These are phyloP conservation scores for Boletus insuetus DNA, from an alignment of 768 basidiomycete species.

Conservation along the genomic window DNA sequence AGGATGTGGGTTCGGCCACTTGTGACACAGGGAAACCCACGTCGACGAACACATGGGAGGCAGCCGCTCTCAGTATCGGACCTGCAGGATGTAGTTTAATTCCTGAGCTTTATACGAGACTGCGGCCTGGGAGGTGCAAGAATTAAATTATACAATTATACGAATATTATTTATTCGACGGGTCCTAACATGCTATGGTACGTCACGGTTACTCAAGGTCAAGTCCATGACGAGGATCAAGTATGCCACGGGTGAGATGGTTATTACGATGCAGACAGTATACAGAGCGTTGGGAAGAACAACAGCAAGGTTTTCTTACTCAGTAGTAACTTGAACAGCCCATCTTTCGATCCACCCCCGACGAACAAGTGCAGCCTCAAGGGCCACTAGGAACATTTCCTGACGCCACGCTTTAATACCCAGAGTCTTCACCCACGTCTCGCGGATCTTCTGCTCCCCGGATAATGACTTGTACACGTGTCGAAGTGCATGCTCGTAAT, in stretches of 20 bases:
- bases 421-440: slow-evolving; percentile 13
- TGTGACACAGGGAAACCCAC: slow-evolving; percentile 32
- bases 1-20: slow-evolving; percentile 85
- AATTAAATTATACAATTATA: slow-evolving; percentile 9
- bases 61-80: slow-evolving; percentile 32
- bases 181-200: background rate
- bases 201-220: background rate
- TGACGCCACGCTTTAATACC: slow-evolving; percentile 44
- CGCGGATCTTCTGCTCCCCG: slow-evolving; percentile 11
- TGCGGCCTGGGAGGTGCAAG: background rate
- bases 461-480: slow-evolving; percentile 6
- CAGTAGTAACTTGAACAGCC: slow-evolving; percentile 30
- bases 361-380: slow-evolving; percentile 52
- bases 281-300: background rate
- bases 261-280: background rate
- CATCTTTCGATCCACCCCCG: slow-evolving; percentile 47
- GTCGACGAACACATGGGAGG: slow-evolving; percentile 29
- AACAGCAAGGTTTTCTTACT: slow-evolving; percentile 5
- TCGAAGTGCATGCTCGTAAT: slow-evolving; percentile 24
- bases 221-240: background rate
- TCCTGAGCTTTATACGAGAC: background rate
- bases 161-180: no score
- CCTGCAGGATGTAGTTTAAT: slow-evolving; percentile 26
- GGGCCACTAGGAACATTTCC: slow-evolving; percentile 43
- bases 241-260: background rate